Evolutionary conservation across 352 stramenopile genomes (phyloP), one percentile per base, ranked within the genome.

Genomic region (Pythium biforme): DNA sequence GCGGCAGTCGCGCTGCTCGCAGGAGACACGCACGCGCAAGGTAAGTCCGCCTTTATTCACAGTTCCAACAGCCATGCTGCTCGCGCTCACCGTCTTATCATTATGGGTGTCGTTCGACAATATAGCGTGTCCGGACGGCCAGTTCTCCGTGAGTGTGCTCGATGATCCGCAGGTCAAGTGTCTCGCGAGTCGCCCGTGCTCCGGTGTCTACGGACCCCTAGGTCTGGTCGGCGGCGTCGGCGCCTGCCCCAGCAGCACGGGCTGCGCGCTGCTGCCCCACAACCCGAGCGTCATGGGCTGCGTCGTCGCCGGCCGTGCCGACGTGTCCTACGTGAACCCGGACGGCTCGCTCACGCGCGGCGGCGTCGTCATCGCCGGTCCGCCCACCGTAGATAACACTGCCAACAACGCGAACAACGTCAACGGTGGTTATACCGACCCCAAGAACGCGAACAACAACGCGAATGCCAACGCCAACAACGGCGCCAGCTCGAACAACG

Each of bases 261-360:
- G 66, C 48, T 92, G 83, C 53, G 83, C 81, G 20, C 68, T 90
- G 29, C 68, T 90, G 43, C 83, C 83, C 0, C 57, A 74, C 0
- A 66, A 83, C 51, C 77, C 79, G 25, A 66, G 66, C 14, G 83
- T 90, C 58, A 92, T 92, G 83, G 79, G 77, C 60, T 92, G 83
- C 58, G 81, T 88, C 1, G 20, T 66, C 10, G 49, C 60, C 2
- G 79, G 79, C 2, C 81, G 78, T 39, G 52, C 58, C 15, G 81
- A 89, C 58, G 73, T 92, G 50, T 72, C 77, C 29, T 92, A 90
- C 57, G 79, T 92, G 19, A 89, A 92, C 50, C 70, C 71, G 19
- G 83, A 92, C 69, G 81, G 79, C 58, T 75, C 79, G 61, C 66
- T 90, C 31, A 79, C 75, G 9, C 73, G 76, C 40, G 70, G 75